Percentiles rank a stretch among this genome's conserved stretches.
Conservation (phyloP, 1,284 basidiomycete genomes). For the Cystobasidium pallidum region DNA sequence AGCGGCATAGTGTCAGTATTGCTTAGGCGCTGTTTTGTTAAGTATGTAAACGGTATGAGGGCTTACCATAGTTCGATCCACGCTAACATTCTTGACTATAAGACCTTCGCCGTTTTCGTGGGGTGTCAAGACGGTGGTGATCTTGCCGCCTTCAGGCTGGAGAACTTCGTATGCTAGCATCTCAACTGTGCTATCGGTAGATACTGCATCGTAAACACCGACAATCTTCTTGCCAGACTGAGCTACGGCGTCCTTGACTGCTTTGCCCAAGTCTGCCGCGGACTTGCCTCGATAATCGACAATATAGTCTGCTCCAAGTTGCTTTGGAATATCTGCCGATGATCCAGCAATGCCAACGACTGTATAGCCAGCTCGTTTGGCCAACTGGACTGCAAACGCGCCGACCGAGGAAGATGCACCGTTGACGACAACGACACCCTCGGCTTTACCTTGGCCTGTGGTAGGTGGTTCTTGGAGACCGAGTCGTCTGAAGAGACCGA, state of each 20-base stretch:
- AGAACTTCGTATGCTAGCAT: slow-evolving; percentile 49
- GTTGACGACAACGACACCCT: slow-evolving; percentile 53
- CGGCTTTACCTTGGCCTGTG: slow-evolving; percentile 14
- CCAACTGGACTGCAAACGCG: slow-evolving; percentile 55
- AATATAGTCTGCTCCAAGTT: slow-evolving; percentile 53
- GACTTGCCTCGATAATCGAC: slow-evolving; percentile 54
- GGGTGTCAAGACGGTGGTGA: slow-evolving; percentile 29
- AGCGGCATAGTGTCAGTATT: too few species aligned
- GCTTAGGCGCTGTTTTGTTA: too few species aligned
- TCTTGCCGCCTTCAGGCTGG: slow-evolving; percentile 44
- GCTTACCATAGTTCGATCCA: slow-evolving; percentile 23
- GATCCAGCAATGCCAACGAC: slow-evolving; percentile 55
- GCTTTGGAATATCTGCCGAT: slow-evolving; percentile 46
- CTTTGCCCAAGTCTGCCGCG: slow-evolving; percentile 44
- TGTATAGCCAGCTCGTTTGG: slow-evolving; percentile 53
- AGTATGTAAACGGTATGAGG: too few species aligned
- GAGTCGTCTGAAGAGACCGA: slow-evolving; percentile 49
- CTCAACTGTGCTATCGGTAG: slow-evolving; percentile 46
- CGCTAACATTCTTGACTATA: slow-evolving; percentile 25
- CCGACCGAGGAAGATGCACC: slow-evolving; percentile 56
- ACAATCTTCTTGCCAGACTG: slow-evolving; percentile 44
- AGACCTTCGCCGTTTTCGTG: slow-evolving; percentile 31
- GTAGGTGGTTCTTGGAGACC: slow-evolving; percentile 27
- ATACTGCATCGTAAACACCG: slow-evolving; percentile 53
- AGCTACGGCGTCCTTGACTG: slow-evolving; percentile 41